Conservation (phyloP, 352 stramenopile genomes). For the Pythium vanterpoolii region DNA sequence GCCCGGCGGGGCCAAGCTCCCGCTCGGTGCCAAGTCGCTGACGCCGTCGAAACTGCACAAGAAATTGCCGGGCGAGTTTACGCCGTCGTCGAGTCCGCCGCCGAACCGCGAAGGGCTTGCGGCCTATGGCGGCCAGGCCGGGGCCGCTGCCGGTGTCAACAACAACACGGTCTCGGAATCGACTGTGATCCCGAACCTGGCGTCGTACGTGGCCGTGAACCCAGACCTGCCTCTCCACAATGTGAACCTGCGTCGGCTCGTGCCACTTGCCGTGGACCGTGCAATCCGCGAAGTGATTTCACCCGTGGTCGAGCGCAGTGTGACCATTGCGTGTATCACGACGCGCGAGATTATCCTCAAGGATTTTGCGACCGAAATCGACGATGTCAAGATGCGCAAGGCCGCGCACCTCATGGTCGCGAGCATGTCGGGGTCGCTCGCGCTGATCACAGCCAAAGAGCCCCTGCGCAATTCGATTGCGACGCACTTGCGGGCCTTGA, state of each 20-base stretch:
- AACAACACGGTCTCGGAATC: slow-evolving; percentile 71
- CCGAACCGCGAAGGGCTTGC: slow-evolving; percentile 31
- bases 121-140: slow-evolving; percentile 12
- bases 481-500: slow-evolving; percentile 93
- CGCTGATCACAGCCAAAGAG: slow-evolving; percentile 97
- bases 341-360: slow-evolving; percentile 98
- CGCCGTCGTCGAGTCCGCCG: slow-evolving; percentile 51
- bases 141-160: slow-evolving; percentile 3
- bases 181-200: slow-evolving; percentile 98
- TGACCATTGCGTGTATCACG: slow-evolving; percentile 99
- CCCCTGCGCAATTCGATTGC: slow-evolving; percentile 96
- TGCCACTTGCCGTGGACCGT: slow-evolving; percentile 96
- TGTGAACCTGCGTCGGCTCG: slow-evolving; percentile 93
- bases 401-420: slow-evolving; percentile 98
- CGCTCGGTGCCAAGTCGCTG: slow-evolving; percentile 25
- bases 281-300: slow-evolving; percentile 99
- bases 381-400: slow-evolving; percentile 96
- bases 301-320: slow-evolving; percentile 97
- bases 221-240: slow-evolving; percentile 92
- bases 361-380: slow-evolving; percentile 97
- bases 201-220: slow-evolving; percentile 97
- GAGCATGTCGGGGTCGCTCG: slow-evolving; percentile 97
- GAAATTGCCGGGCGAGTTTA: slow-evolving; percentile 38
- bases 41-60: slow-evolving; percentile 63
- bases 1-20: slow-evolving; percentile 41